Base-by-base conservation (phyloP, 1,284 basidiomycete species). In the Cryptococcus maquisensis region DNA sequence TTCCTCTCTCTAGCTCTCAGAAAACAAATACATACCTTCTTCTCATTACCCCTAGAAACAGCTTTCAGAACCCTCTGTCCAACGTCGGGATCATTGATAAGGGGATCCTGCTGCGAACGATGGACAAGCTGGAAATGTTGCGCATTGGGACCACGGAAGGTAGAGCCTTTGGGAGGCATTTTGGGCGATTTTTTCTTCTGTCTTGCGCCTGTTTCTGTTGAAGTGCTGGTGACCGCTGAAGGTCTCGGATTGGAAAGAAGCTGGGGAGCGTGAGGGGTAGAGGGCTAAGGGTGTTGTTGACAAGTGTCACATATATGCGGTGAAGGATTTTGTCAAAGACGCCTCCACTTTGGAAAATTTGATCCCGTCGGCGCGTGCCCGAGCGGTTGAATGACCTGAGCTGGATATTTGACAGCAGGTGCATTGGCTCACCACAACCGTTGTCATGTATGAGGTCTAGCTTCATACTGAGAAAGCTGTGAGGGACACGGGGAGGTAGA, bases 51-150 rank as follows among this genome's bases (percentile, higher is more conserved):
- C 59, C 88, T 81, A 60, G 84, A 82, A 55, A 96, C 81, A 2
- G 85, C 81, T 72, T 91, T 94, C 47, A 98, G 81, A 7, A 99
- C 94, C 75, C 93, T 86, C 61, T 85, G 82, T 56, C 86, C 86
- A 0, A 91, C 91, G 56, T 94, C 90, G 3, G 90, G 86, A 66
- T 98, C 95, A 72, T 98, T 87, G 65, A 93, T 90, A 47, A 96
- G 83, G 2, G 96, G 94, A 78, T 98, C 96, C 54, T 95, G 81
- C 69, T 94, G 92, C 10, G 95, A 98, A 59, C 96, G 84, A 74
- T 98, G 93, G 24, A 99, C 94, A 47, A 99, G 87, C 79, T 98
- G 92, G 67, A 94, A 98, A 75, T 97, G 92, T 72, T 88, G 85
- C 53, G 88, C 85, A 6, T 88, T 87, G 10, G 91, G 88, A 65